Evolutionary conservation across 2,329 filamentous ascomycete genomes (phyloP).

Genomic region (Botrytis aclada): DNA sequence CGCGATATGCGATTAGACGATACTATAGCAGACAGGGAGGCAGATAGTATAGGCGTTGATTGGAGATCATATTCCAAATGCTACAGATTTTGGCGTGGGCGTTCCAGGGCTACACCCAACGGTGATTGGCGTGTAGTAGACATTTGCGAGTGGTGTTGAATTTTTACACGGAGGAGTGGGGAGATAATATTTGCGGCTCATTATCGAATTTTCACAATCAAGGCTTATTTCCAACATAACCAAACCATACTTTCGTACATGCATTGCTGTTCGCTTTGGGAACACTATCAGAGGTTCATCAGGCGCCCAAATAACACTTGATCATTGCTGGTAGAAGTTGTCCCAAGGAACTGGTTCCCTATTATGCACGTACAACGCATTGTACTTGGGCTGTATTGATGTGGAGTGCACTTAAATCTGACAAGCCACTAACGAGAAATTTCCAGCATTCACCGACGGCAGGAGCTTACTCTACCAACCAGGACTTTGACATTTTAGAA

Average conservation of each 20-base stretch:
- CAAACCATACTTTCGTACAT: constrained; percentile 3
- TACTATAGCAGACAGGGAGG: neutral
- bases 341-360: constrained; percentile 18
- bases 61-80: constrained; percentile 16
- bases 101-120: constrained; percentile 11
- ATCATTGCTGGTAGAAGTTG: constrained; percentile 4
- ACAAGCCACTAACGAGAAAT: constrained; percentile 11
- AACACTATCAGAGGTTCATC: neutral
- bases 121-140: constrained; percentile 6
- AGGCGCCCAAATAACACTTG: constrained; percentile 6
- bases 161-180: neutral
- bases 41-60: constrained; percentile 29
- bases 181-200: constrained; percentile 8
- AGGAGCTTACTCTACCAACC: neutral
- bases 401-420: constrained; percentile 18
- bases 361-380: constrained; percentile 20
- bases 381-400: constrained; percentile 1
- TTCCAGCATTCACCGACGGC: constrained; percentile 13
- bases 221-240: constrained; percentile 20
- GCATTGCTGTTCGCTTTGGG: constrained; percentile 5
- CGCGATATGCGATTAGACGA: constrained; percentile 4
- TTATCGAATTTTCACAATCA: constrained; percentile 26
- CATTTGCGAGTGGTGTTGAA: constrained; percentile 8
- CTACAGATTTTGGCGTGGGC: constrained; percentile 17
- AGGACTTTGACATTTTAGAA: neutral